Evolutionary conservation across 441 rosid species (phyloP), one percentile per base, ranked within the genome.

Genomic region (Gossypium laxum): DNA sequence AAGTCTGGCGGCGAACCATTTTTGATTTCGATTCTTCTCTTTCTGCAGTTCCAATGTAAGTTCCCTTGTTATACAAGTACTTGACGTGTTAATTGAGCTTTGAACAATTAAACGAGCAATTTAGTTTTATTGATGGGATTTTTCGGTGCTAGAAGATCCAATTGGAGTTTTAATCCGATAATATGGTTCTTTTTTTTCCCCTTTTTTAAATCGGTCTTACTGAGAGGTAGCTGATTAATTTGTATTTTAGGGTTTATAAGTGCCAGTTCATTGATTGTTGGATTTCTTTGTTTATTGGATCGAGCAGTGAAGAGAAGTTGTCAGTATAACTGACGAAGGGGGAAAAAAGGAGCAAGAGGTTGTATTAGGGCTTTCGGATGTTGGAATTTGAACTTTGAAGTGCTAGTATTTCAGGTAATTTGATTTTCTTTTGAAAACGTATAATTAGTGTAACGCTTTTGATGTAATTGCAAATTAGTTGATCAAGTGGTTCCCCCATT

Each of bases 391-490:
- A 19, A 19, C 21, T 54, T 54, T 18, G 58, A 54, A 18, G 59
- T 34, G 38, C 70, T 12, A 32, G 70, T 34, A 52, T 51, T 65
- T 47, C 57, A 21, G 69, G 76, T 78, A 58, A 50, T 59, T 72
- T 50, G 67, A 38, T 51, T 32, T 32, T 18, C 11, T 32, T 11
- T 38, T 30, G 30, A 19, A 51, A 68, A 30, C 19, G 30, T 56
- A 54, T 54, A 19, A 54, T 26, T 59, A 10, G 4, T 60, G 21
- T 58, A 28, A 8, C 48, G 18, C 5, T 74, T 68, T 52, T 47
- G 22, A 34, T 63, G 14, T 70, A 30, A 14, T 60, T 60, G 14
- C 22, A 59, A 30, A 22, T 57, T 57, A 38, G 55, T 6, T 70
- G 56, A 10, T 70, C 41, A 14, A 68, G 60, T 30, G 34, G 5